Conservation (phyloP, 139 green algal species). For the Chlorella sp. region DNA sequence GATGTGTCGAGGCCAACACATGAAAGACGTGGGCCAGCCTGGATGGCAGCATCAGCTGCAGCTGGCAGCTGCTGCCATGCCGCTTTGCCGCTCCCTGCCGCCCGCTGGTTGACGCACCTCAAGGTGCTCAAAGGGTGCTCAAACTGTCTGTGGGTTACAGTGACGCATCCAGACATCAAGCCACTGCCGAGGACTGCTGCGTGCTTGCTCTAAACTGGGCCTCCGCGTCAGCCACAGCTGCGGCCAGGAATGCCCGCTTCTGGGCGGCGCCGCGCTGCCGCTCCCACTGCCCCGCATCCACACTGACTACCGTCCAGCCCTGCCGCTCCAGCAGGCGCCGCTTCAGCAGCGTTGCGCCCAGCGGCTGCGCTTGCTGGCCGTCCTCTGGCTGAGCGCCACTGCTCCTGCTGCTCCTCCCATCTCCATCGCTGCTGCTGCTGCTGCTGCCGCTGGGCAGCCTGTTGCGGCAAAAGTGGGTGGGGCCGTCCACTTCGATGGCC, state of each 20-base stretch:
- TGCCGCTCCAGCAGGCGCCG: slow-evolving; percentile 14
- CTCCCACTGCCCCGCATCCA: slow-evolving; percentile 10
- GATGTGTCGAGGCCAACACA: too few relatives aligned
- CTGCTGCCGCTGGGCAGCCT: neutral
- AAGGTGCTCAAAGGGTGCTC: too few relatives aligned
- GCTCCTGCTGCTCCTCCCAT: neutral
- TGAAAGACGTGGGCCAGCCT: too few relatives aligned
- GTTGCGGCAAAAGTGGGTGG: slow-evolving; percentile 46
- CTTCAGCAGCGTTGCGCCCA: slow-evolving; percentile 36
- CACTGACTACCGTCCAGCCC: slow-evolving; percentile 37
- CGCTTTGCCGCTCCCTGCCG: too few relatives aligned
- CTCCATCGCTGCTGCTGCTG: neutral
- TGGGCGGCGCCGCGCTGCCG: neutral
- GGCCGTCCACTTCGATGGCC: slow-evolving; percentile 45
- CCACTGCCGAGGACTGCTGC: too few relatives aligned
- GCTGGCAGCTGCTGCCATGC: too few relatives aligned
- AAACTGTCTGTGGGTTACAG: too few relatives aligned
- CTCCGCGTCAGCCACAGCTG: neutral
- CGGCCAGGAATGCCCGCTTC: slow-evolving; percentile 11
- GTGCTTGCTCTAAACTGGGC: too few relatives aligned
- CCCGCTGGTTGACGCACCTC: too few relatives aligned
- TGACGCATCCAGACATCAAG: too few relatives aligned
- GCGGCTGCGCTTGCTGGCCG: neutral
- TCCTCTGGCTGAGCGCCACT: neutral
- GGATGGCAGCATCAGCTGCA: too few relatives aligned